phyloP scores from a whole-genome alignment of 2,329 filamentous ascomycete genomes.

The Xylaria sp. region DNA sequence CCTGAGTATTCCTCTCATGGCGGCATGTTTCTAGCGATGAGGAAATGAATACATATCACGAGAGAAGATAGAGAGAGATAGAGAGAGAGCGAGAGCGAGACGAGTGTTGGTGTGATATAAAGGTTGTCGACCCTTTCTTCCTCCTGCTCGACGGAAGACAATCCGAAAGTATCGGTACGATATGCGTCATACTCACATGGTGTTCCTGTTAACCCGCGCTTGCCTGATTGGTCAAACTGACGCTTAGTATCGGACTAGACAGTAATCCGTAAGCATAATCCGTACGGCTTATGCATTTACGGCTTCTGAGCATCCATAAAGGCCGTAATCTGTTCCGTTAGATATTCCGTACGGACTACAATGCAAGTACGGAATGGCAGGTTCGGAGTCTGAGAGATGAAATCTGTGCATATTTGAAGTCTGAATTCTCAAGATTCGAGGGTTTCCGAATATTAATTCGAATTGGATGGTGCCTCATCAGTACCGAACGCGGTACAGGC shows the following conservation, averaged over 20 bases:
- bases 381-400: too few relatives aligned
- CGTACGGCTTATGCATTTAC: background rate
- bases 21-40: conserved; percentile 37
- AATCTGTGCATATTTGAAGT: background rate
- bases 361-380: too few relatives aligned
- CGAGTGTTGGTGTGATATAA: background rate
- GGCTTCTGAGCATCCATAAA: conserved; percentile 5
- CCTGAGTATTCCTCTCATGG: conserved; percentile 40
- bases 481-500: background rate
- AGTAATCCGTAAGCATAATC: too few relatives aligned
- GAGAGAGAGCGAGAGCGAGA: background rate
- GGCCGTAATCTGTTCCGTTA: background rate
- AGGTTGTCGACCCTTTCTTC: too few relatives aligned
- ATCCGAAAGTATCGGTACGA: background rate
- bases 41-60: background rate
- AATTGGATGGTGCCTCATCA: background rate
- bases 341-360: too few relatives aligned
- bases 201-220: background rate
- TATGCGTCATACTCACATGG: background rate
- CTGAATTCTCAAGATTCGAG: background rate
- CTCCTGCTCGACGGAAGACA: too few relatives aligned
- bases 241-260: conserved; percentile 7
- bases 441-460: background rate
- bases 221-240: background rate
- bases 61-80: background rate